Evolutionary conservation across 2,329 filamentous ascomycete genomes (phyloP), one percentile per base, ranked within the genome.

Genomic region (Cladosporium oxysporum): DNA sequence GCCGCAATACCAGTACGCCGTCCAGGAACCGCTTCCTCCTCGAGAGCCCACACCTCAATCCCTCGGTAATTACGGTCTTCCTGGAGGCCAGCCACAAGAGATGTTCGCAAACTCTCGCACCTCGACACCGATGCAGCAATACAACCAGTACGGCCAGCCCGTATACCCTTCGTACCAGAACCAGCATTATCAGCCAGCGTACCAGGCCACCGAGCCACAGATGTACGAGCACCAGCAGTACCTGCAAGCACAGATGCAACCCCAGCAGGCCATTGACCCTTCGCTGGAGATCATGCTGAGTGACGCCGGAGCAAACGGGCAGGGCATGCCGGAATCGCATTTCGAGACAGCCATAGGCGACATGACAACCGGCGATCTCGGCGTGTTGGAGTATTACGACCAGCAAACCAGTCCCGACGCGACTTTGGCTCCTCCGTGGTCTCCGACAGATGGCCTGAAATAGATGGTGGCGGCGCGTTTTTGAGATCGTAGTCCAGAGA

Each of bases 221-320:
- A 50, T 67, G 53, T 73, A 74, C 53, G 74, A 76, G 67, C 74
- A 76, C 59, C 70, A 71, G 53, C 71, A 72, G 55, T 76, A 75
- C 57, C 67, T 76, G 21, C 70, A 73, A 58, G 67, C 68, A 18
- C 70, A 71, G 11, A 68, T 73, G 6, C 73, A 76, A 66, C 71
- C 74, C 16, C 72, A 73, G 65, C 66, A 70, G 11, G 72, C 69
- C 41, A 74, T 76, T 58, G 74, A 76, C 65, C 74, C 74, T 1
- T 67, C 65, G 41, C 64, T 76, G 49, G 71, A 74, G 29, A 71
- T 68, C 33, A 71, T 62, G 62, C 70, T 68, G 57, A 58, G 68
- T 28, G 68, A 68, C 49, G 63, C 66, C 47, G 62, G 62, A 47
- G 67, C 70, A 3, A 66, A 66, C 8, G 63, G 64, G 12, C 64